phyloP scores from a whole-genome alignment of 768 basidiomycete species.

The Russula vinacea region DNA sequence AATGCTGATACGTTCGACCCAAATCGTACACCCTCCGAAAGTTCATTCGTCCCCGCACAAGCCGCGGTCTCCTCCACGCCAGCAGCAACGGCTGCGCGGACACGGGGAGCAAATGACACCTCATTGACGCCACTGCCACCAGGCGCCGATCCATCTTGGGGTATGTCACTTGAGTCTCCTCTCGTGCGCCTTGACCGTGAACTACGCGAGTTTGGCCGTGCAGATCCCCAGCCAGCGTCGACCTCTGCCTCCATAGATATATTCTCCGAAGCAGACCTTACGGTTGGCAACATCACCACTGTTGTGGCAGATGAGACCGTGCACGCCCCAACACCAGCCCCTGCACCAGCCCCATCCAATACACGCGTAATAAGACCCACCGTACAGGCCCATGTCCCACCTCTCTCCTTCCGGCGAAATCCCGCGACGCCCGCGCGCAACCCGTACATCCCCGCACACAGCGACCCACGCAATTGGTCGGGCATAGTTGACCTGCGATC shows the following conservation, averaged over 20 bases:
- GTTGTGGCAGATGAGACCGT: not conserved
- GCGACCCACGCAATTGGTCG: constrained; percentile 56
- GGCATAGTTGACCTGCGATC: constrained; percentile 67
- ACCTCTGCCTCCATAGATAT: constrained; percentile 30
- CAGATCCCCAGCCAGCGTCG: constrained; percentile 37
- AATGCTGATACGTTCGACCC: constrained; percentile 35
- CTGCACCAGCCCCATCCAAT: not conserved
- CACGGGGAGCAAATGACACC: constrained; percentile 2
- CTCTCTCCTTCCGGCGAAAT: constrained; percentile 51
- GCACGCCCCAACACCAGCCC: not conserved
- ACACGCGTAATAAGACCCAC: constrained; percentile 11
- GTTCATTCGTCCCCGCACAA: constrained; percentile 70
- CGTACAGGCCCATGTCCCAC: constrained; percentile 40
- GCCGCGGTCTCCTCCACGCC: constrained; percentile 80
- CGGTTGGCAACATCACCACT: not conserved
- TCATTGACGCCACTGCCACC: constrained; percentile 11
- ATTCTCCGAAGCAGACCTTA: constrained; percentile 28
- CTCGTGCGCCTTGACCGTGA: constrained; percentile 64
- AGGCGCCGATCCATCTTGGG: constrained; percentile 55
- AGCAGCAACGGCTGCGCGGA: constrained; percentile 38
- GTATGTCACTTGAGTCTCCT: constrained; percentile 70
- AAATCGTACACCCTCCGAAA: constrained; percentile 55
- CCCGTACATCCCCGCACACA: constrained; percentile 56
- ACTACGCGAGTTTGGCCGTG: constrained; percentile 51
- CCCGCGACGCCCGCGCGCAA: constrained; percentile 58